Conservation (phyloP, 495 filamentous ascomycete genomes). For the Aspergillus taichungensis region DNA sequence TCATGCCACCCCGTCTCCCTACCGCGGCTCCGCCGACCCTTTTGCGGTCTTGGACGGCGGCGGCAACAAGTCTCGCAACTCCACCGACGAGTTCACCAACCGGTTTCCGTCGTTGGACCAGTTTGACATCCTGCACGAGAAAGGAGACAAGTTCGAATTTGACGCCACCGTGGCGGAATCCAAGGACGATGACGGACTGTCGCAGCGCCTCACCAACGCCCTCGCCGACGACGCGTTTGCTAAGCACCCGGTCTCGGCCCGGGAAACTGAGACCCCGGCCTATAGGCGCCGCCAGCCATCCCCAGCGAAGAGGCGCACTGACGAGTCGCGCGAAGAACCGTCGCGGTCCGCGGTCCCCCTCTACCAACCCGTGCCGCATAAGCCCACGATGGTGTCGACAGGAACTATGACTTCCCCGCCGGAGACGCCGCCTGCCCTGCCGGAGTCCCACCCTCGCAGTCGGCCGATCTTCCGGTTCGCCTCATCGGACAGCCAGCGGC, state of each 20-base stretch:
- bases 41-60: slow-evolving; percentile 77
- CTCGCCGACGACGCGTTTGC: slow-evolving; percentile 86
- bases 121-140: slow-evolving; percentile 82
- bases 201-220: slow-evolving; percentile 67
- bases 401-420: slow-evolving; percentile 85
- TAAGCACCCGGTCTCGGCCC: slow-evolving; percentile 28
- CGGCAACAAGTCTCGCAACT: slow-evolving; percentile 38
- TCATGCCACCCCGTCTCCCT: slow-evolving; percentile 67
- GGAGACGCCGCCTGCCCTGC: slow-evolving; percentile 47
- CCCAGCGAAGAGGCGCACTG: slow-evolving; percentile 13
- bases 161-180: slow-evolving; percentile 42
- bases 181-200: slow-evolving; percentile 52
- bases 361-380: slow-evolving; percentile 51
- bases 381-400: slow-evolving; percentile 75
- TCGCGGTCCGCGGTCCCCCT: slow-evolving; percentile 28
- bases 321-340: slow-evolving; percentile 16
- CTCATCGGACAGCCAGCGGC: slow-evolving; percentile 41
- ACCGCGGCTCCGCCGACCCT: slow-evolving; percentile 67
- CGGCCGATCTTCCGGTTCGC: slow-evolving; percentile 58
- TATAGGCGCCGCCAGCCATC: slow-evolving; percentile 22
- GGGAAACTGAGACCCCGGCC: slow-evolving; percentile 16
- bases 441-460: slow-evolving; percentile 30
- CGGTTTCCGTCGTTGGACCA: slow-evolving; percentile 90
- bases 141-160: slow-evolving; percentile 84
- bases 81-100: slow-evolving; percentile 68